These are phyloP conservation scores for Thermochaetoides thermophila DNA, from an alignment of 495 filamentous ascomycete species.

Conservation along the genomic window DNA sequence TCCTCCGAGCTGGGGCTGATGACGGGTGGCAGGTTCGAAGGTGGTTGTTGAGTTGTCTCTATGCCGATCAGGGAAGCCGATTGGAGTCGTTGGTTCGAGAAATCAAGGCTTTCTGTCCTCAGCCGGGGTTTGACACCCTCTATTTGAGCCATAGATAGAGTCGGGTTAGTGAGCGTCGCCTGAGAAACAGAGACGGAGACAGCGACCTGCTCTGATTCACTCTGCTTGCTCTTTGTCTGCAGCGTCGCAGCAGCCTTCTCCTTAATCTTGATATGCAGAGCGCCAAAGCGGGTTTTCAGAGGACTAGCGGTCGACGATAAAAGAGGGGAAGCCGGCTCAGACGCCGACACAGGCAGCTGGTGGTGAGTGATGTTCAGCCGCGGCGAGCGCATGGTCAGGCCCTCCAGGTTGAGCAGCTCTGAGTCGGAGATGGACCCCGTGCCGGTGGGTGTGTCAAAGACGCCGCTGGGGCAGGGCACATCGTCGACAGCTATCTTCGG, in stretches of 20 bases:
- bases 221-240: slow-evolving; percentile 7
- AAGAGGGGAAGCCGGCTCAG: slow-evolving; percentile 16
- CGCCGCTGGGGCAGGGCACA: slow-evolving; percentile 2
- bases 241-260: slow-evolving; percentile 15
- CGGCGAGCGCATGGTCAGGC: slow-evolving; percentile 28
- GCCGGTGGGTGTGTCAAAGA: slow-evolving; percentile 8
- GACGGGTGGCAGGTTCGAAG: not conserved
- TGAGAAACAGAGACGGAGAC: no score
- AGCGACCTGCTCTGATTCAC: not conserved
- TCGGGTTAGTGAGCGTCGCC: not conserved
- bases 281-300: slow-evolving; percentile 1
- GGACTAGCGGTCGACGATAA: slow-evolving; percentile 3
- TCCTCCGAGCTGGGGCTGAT: not conserved
- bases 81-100: no score
- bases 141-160: slow-evolving; percentile 16
- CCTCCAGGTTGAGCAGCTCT: slow-evolving; percentile 31
- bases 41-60: slow-evolving; percentile 7
- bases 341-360: slow-evolving; percentile 13
- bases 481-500: slow-evolving; percentile 2
- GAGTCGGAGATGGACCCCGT: slow-evolving; percentile 36
- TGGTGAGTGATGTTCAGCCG: no score
- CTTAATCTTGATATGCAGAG: slow-evolving; percentile 16
- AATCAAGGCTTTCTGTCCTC: no score
- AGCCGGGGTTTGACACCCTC: no score
- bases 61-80: no score